Conservation (phyloP, 2,329 filamentous ascomycete species). For the Eutypella sp. region DNA sequence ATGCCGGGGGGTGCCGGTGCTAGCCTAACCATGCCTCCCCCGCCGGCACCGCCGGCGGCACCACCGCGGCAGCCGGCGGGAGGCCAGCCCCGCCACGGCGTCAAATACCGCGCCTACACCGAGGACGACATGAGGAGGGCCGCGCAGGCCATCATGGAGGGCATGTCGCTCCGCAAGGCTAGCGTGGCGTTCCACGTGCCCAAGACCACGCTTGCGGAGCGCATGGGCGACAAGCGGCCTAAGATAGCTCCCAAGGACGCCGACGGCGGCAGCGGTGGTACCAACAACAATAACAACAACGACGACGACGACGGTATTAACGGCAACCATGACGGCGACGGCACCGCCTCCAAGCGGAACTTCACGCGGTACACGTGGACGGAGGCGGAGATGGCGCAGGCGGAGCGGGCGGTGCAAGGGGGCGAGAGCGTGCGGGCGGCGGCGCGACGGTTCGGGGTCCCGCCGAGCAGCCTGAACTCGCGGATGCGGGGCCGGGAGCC, state of each 20-base stretch:
- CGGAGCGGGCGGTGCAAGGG: conserved; percentile 13
- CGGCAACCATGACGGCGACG: conserved; percentile 2
- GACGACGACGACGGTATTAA: conserved; percentile 6
- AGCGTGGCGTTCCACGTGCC: conserved; percentile 16
- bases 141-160: conserved; percentile 13
- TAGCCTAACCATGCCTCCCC: neutral
- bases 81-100: conserved; percentile 7
- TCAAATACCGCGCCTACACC: conserved; percentile 19
- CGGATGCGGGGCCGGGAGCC: conserved; percentile 13
- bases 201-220: conserved; percentile 18
- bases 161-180: conserved; percentile 18
- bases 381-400: conserved; percentile 17
- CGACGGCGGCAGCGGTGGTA: conserved; percentile 3
- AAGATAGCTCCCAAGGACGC: conserved; percentile 7
- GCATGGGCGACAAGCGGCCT: conserved; percentile 13
- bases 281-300: neutral
- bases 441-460: conserved; percentile 19
- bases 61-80: neutral
- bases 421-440: conserved; percentile 12
- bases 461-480: conserved; percentile 19
- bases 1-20: too few relatives aligned
- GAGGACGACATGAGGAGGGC: conserved; percentile 15
- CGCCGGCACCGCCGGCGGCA: neutral
- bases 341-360: neutral
- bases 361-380: conserved; percentile 15